Evolutionary conservation across 78 protist species (phyloP).

Genomic region (Isochrysis galbana): DNA sequence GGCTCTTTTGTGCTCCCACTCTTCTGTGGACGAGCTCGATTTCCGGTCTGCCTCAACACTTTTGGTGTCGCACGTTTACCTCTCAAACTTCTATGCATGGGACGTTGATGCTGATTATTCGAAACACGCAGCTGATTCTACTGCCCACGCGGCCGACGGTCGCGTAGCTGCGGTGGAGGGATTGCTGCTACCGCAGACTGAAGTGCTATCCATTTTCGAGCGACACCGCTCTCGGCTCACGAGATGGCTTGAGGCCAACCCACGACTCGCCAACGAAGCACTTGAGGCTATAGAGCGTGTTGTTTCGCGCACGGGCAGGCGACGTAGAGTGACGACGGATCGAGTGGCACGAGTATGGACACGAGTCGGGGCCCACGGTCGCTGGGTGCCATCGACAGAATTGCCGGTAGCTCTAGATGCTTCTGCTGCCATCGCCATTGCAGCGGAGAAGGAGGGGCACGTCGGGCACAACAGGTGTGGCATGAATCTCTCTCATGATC

Average conservation of each 20-base stretch:
- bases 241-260: background rate
- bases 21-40: background rate
- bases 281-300: slow-evolving; percentile 21
- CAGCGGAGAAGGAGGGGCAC: background rate
- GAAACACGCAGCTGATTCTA: no score
- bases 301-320: background rate
- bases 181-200: background rate
- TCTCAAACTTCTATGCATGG: background rate
- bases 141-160: background rate
- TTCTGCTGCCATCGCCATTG: background rate
- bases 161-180: background rate
- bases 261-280: background rate
- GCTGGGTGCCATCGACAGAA: background rate
- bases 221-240: background rate
- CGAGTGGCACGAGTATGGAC: background rate
- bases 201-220: background rate
- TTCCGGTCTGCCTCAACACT: background rate
- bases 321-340: background rate
- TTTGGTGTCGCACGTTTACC: background rate
- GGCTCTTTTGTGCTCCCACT: background rate
- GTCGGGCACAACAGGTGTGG: no score
- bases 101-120: background rate
- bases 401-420: background rate
- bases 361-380: background rate
- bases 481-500: no score